Evolutionary conservation across 306 rosid genomes (phyloP), one percentile per base, ranked within the genome.

Genomic region (Geum urbanum): DNA sequence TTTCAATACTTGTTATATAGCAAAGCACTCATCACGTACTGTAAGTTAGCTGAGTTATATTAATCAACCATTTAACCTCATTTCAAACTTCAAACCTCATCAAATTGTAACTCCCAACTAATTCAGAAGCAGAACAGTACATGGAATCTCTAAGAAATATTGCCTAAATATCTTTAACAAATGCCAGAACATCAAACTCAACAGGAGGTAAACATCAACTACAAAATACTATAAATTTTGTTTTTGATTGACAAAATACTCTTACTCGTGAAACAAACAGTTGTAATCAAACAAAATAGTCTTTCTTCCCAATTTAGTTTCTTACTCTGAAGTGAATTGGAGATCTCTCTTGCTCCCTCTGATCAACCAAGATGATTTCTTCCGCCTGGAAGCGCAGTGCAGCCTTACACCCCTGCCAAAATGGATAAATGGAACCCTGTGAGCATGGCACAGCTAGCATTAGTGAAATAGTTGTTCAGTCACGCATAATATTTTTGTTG

Each of bases 321-420:
- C 58, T 54, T 35, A 68, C 56, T 39, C 66, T 52, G 54, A 24
- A 19, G 45, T 6, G 9, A n/a, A n/a, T n/a, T n/a, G n/a, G n/a
- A n/a, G n/a, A n/a, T n/a, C n/a, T n/a, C n/a, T n/a, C n/a, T n/a
- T 76, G 64, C 69, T 8, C 43, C 27, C 24, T 57, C 49, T 10
- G 24, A 40, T 37, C 10, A 37, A 67, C 19, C 65, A 43, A 27
- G 69, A 63, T 32, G 45, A 63, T 66, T 49, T 15, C 46, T 69
- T 59, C 67, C 41, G 22, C 58, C 70, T 48, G 32, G 67, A 69
- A 63, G 74, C 70, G 70, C 76, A 76, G 39, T 57, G 46, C 44
- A 64, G 67, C 70, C 49, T 73, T 66, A 76, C 13, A 67, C 76
- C 75, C 75, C 80, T 80, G 79, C 71, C 46, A 69, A 76, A 80